These are phyloP conservation scores for Achlya hypogyna DNA, from an alignment of 352 stramenopile species.

Conservation along the genomic window DNA sequence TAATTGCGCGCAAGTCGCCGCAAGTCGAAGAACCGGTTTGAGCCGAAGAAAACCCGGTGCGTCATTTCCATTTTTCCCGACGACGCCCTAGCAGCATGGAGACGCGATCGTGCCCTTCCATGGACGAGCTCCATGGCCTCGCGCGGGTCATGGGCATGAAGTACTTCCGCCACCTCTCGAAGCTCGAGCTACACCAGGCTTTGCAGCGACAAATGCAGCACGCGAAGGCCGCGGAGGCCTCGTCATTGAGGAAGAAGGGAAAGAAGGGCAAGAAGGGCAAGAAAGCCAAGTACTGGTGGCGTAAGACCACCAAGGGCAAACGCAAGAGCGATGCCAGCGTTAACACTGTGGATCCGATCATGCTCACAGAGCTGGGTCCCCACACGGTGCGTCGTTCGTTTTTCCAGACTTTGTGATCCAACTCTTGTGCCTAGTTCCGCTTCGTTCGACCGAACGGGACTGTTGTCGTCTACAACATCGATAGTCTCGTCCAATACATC, in stretches of 20 bases:
- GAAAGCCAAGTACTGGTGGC: slow-evolving; percentile 10
- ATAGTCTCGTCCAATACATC: slow-evolving; percentile 83
- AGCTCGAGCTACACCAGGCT: slow-evolving; percentile 66
- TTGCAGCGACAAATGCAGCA: slow-evolving; percentile 47
- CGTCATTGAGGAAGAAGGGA: neutral
- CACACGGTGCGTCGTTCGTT: slow-evolving; percentile 44
- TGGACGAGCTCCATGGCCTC: slow-evolving; percentile 58
- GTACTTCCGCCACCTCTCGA: slow-evolving; percentile 75
- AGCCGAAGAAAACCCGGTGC: neutral
- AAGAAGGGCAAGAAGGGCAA: slow-evolving; percentile 19
- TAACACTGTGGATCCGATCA: slow-evolving; percentile 83
- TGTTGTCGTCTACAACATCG: slow-evolving; percentile 79
- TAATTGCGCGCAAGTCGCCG: neutral
- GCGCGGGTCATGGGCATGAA: slow-evolving; percentile 70
- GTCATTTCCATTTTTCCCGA: slow-evolving; percentile 18
- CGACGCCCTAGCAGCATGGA: slow-evolving; percentile 34
- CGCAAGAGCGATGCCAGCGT: slow-evolving; percentile 27
- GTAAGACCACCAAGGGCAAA: slow-evolving; percentile 40
- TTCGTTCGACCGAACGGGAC: slow-evolving; percentile 76
- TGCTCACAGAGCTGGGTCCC: slow-evolving; percentile 64
- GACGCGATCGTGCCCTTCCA: slow-evolving; percentile 73
- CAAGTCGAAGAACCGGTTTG: slow-evolving; percentile 9
- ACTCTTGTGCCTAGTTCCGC: slow-evolving; percentile 47
- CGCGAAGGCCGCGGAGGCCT: slow-evolving; percentile 2
- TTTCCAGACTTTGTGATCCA: neutral